Evolutionary conservation across 768 basidiomycete species (phyloP), one percentile per base, ranked within the genome.

Genomic region (Crepidotus variabilis): DNA sequence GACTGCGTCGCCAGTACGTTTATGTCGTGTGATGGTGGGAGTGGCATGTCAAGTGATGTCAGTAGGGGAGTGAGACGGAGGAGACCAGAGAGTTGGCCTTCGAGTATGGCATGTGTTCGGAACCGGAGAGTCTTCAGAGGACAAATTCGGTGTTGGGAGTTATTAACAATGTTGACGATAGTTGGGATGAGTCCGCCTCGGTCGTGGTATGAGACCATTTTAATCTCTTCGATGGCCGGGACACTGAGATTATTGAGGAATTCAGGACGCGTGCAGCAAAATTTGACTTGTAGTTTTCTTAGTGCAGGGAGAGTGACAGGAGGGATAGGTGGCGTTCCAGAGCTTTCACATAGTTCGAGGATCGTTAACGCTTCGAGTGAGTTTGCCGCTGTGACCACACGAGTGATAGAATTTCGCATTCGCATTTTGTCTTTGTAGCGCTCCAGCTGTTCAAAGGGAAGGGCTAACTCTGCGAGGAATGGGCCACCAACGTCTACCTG

Each of bases 161-260:
- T 57, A 18, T 57, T 55, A 20, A 63, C 52, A 57, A 66, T 61
- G 22, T 20, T 43, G 11, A 55, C 59, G 6, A 67, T 56, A 22
- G 58, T 46, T 5, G 58, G 18, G 52, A 47, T 36, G 57, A 46
- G 11, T 58, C 51, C 57, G 87, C 91, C 76, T 93, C 90, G 56
- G 91, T 88, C 32, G 88, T 90, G 23, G 81, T 75, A 63, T 87
- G 89, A 70, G 88, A 92, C 85, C 90, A 91, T 49, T 79, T 76
- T 52, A 91, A 69, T 45, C 86, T 66, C 63, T 21, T 68, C 59
- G 21, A 68, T 60, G 9, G 56, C 54, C 6, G 67, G 67, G 39
- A 66, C 51, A 9, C 60, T 60, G 45, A 68, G 57, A 43, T 63
- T 58, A 51, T 63, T 53, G 22, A 65, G 54, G 24, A 57, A 61